Percentiles rank a stretch among this genome's conserved stretches.
Evolutionary conservation across 176 grass and related monocot species (phyloP).

Genomic region (Musa schizocarpa): DNA sequence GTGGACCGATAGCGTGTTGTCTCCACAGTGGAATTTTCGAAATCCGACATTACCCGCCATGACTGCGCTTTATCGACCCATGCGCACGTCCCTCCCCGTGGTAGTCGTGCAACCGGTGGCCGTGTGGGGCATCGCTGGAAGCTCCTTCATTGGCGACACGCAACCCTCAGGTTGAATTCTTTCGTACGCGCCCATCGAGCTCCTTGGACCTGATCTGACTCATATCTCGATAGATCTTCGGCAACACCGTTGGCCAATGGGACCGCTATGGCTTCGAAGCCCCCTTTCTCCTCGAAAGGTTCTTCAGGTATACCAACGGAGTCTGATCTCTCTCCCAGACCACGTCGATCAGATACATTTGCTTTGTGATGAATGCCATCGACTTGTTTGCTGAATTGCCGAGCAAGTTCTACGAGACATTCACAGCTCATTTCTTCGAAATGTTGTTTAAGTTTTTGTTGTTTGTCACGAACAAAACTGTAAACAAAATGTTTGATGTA

Average conservation of each 20-base stretch:
- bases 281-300: conserved; percentile 68
- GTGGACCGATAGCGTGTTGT: not conserved
- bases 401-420: conserved; percentile 96
- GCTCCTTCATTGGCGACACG: conserved; percentile 59
- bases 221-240: conserved; percentile 67
- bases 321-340: not conserved
- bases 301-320: conserved; percentile 35
- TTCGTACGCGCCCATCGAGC: too few relatives aligned
- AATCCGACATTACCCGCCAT: too few relatives aligned
- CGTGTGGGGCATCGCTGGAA: conserved; percentile 62
- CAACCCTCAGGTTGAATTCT: conserved; percentile 8
- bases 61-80: too few relatives aligned
- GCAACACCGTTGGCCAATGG: conserved; percentile 82
- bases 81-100: conserved; percentile 15
- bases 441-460: conserved; percentile 85
- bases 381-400: conserved; percentile 40
- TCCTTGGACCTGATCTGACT: conserved; percentile 17
- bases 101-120: conserved; percentile 48
- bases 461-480: too few relatives aligned
- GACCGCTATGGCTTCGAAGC: conserved; percentile 82
- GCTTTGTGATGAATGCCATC: conserved; percentile 25
- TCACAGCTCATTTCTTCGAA: conserved; percentile 68
- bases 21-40: too few relatives aligned
- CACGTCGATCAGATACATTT: not conserved
- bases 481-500: too few relatives aligned